Evolutionary conservation across 768 basidiomycete species (phyloP).

Genomic region (Mycena haematopus): DNA sequence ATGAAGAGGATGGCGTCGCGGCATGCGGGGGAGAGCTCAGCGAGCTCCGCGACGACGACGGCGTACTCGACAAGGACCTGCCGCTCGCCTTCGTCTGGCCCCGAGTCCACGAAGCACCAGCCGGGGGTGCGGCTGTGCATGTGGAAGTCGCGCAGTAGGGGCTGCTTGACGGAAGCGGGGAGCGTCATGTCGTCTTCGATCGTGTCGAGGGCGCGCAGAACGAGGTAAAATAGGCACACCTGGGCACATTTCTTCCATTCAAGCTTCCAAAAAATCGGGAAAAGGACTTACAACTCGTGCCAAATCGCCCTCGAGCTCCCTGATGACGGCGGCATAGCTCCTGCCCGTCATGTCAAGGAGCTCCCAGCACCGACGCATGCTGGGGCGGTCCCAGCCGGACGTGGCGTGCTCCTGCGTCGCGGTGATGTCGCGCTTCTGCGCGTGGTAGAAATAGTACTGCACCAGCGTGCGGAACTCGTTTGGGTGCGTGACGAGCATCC

Average conservation of each 20-base stretch:
- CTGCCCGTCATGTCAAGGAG: constrained; percentile 89
- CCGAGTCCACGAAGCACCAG: constrained; percentile 84
- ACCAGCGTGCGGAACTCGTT: constrained; percentile 83
- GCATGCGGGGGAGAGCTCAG: constrained; percentile 67
- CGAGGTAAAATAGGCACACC: constrained; percentile 96
- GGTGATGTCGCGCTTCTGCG: constrained; percentile 83
- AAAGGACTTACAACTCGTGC: constrained; percentile 82
- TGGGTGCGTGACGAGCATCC: constrained; percentile 78
- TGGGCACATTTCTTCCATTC: no score
- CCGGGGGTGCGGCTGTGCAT: constrained; percentile 78
- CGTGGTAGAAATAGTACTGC: constrained; percentile 85
- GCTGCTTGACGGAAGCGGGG: constrained; percentile 84
- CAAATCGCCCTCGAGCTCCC: constrained; percentile 94
- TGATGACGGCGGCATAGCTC: constrained; percentile 92
- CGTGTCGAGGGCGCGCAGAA: constrained; percentile 93
- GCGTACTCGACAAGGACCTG: no score
- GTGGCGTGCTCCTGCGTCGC: constrained; percentile 72
- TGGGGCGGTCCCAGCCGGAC: constrained; percentile 85
- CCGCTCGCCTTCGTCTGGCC: constrained; percentile 82
- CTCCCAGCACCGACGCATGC: constrained; percentile 91
- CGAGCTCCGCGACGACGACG: constrained; percentile 84
- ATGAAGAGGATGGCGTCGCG: constrained; percentile 85
- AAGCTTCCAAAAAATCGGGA: no score
- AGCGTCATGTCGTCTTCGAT: no score
- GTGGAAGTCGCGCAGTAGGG: constrained; percentile 84